Percentiles rank a stretch among this genome's conserved stretches.
phyloP scores from a whole-genome alignment of 2,329 filamentous ascomycete species.

The Pseudogymnoascus sp. region DNA sequence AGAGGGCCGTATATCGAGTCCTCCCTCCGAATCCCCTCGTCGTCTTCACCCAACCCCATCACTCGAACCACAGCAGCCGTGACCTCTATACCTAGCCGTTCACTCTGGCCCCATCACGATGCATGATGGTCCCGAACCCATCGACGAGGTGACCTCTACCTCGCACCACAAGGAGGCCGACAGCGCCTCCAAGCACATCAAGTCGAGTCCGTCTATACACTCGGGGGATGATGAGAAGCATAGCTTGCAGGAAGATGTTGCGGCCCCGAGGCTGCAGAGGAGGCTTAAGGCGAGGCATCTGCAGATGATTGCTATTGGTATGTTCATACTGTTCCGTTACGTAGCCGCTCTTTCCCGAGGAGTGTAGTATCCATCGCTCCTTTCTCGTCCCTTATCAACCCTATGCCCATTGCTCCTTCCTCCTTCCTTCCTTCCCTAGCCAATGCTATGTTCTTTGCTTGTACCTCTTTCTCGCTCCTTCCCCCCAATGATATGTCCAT shows the following conservation, averaged over 20 bases:
- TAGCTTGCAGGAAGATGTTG: slow-evolving; percentile 17
- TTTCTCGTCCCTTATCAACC: not conserved
- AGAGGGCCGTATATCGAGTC: not conserved
- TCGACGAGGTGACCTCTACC: not conserved
- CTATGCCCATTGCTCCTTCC: not conserved
- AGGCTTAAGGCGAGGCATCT: slow-evolving; percentile 51
- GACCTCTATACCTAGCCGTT: not conserved
- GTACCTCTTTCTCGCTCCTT: not conserved
- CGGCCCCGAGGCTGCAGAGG: slow-evolving; percentile 20
- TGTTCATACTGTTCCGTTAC: not conserved
- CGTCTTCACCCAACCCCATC: not conserved
- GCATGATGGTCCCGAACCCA: not conserved
- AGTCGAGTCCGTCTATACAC: not conserved
- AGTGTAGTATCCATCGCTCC: not conserved
- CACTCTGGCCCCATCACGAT: not conserved
- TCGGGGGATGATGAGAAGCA: slow-evolving; percentile 23
- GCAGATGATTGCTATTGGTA: slow-evolving; percentile 58
- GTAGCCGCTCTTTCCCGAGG: not conserved
- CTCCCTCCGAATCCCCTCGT: not conserved
- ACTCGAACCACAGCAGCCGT: not conserved
- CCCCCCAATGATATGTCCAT: not conserved
- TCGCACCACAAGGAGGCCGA: not conserved
- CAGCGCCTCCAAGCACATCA: not conserved
- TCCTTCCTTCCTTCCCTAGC: not conserved
- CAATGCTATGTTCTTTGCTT: not conserved